A percentile compares a stretch with the other conserved stretches of the same genome.
These are phyloP conservation scores for Ophiosphaerella herpotricha DNA, from an alignment of 2,329 filamentous ascomycete species.

Conservation along the genomic window DNA sequence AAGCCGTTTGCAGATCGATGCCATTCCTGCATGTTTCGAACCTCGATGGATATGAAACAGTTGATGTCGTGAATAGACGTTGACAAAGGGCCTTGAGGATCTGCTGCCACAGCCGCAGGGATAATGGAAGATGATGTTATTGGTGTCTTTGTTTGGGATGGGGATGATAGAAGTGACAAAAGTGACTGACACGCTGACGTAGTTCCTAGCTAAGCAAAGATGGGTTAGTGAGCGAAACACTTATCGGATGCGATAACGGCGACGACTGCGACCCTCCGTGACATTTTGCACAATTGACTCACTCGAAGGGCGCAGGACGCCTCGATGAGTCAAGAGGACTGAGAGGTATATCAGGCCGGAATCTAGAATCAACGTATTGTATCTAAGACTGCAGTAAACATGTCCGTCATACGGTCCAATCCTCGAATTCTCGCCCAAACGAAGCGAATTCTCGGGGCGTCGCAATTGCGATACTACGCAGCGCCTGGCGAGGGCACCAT, in stretches of 20 bases:
- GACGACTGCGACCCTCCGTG: slow-evolving; percentile 5
- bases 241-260: not conserved
- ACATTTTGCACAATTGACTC: slow-evolving; percentile 1
- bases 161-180: not conserved
- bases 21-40: too few species aligned
- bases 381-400: slow-evolving; percentile 8
- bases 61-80: too few species aligned
- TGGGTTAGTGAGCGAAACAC: slow-evolving; percentile 21
- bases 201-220: not conserved
- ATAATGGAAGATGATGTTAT: too few species aligned
- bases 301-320: slow-evolving; percentile 20
- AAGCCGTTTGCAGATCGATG: too few species aligned
- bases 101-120: too few species aligned
- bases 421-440: slow-evolving; percentile 32
- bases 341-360: not conserved
- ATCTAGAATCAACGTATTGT: too few species aligned
- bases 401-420: slow-evolving; percentile 39
- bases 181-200: not conserved
- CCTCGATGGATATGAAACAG: too few species aligned
- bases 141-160: too few species aligned
- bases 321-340: slow-evolving; percentile 15
- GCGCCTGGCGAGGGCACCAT: slow-evolving; percentile 64
- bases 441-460: slow-evolving; percentile 24
- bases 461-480: slow-evolving; percentile 60
- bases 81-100: too few species aligned